phyloP scores from a whole-genome alignment of 352 stramenopile species.

The Pseudoperonospora humuli region DNA sequence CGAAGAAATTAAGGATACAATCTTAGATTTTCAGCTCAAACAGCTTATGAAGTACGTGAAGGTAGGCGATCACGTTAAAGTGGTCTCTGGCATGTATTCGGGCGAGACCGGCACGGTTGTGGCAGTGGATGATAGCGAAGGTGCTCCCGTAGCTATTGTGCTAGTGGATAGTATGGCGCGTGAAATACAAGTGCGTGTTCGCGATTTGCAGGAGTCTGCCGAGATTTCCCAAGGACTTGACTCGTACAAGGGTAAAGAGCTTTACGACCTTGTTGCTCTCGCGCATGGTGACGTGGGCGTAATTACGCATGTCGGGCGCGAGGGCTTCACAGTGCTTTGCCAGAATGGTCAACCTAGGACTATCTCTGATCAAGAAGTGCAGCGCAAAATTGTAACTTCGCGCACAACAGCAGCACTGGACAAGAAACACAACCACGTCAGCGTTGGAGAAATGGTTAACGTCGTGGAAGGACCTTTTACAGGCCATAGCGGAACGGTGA shows the following conservation, averaged over 20 bases:
- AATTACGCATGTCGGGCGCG: constrained; percentile 86
- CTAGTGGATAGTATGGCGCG: constrained; percentile 86
- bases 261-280: constrained; percentile 85
- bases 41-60: constrained; percentile 89
- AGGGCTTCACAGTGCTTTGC: constrained; percentile 82
- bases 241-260: constrained; percentile 85
- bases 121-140: constrained; percentile 77
- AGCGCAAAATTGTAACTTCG: constrained; percentile 81
- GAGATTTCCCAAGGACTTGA: constrained; percentile 86
- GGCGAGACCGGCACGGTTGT: constrained; percentile 87
- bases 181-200: constrained; percentile 86
- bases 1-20: constrained; percentile 88
- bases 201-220: constrained; percentile 84
- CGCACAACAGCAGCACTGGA: constrained; percentile 75
- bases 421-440: constrained; percentile 88
- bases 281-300: constrained; percentile 83
- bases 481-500: constrained; percentile 84
- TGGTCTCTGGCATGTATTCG: constrained; percentile 84
- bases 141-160: constrained; percentile 80
- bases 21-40: constrained; percentile 84
- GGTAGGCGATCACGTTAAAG: constrained; percentile 89
- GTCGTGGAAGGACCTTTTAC: constrained; percentile 77
- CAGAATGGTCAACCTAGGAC: constrained; percentile 77
- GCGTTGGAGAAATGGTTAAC: constrained; percentile 86
- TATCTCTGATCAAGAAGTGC: constrained; percentile 86